Percentiles rank a stretch among this genome's conserved stretches.
phyloP scores from a whole-genome alignment of 2,329 filamentous ascomycete genomes.

The Verticillium zaregamsianum region DNA sequence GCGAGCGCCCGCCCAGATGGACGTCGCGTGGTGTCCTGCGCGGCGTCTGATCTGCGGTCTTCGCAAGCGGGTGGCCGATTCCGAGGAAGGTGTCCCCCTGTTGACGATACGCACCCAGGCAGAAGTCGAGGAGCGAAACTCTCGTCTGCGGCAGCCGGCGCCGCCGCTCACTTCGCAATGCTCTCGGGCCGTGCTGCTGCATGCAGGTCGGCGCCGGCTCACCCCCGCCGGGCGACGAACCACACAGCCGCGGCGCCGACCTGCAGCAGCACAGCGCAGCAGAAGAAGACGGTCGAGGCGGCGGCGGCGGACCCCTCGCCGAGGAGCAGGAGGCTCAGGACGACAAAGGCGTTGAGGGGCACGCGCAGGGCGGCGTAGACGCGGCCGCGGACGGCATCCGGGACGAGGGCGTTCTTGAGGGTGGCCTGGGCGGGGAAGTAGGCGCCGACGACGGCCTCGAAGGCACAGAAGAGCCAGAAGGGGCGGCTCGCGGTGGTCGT shows the following conservation, averaged over 20 bases:
- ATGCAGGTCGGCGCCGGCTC: background rate
- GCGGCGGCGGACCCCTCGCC: slow-evolving; percentile 20
- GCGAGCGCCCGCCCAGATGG: background rate
- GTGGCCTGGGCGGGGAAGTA: slow-evolving; percentile 52
- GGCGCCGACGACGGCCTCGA: slow-evolving; percentile 50
- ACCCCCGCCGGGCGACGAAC: slow-evolving; percentile 10
- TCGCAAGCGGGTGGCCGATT: background rate
- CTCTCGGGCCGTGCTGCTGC: too few species aligned
- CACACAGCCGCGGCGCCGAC: slow-evolving; percentile 21
- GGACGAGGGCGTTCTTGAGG: slow-evolving; percentile 47
- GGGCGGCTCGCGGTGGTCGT: slow-evolving; percentile 28
- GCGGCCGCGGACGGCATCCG: slow-evolving; percentile 46
- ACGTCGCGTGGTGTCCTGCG: background rate
- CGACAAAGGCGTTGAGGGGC: slow-evolving; percentile 55
- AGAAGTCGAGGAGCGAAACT: too few species aligned
- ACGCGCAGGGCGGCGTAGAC: slow-evolving; percentile 51
- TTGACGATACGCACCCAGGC: too few species aligned
- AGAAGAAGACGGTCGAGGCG: slow-evolving; percentile 20
- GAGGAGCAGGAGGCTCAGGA: slow-evolving; percentile 39
- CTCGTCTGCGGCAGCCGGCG: too few species aligned
- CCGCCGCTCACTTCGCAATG: too few species aligned
- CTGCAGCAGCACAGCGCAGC: slow-evolving; percentile 25
- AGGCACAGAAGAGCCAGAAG: slow-evolving; percentile 52
- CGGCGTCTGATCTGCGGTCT: background rate
- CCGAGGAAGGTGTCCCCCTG: too few species aligned